phyloP scores from a whole-genome alignment of 1,284 basidiomycete species.

The Lentinus polychrous region DNA sequence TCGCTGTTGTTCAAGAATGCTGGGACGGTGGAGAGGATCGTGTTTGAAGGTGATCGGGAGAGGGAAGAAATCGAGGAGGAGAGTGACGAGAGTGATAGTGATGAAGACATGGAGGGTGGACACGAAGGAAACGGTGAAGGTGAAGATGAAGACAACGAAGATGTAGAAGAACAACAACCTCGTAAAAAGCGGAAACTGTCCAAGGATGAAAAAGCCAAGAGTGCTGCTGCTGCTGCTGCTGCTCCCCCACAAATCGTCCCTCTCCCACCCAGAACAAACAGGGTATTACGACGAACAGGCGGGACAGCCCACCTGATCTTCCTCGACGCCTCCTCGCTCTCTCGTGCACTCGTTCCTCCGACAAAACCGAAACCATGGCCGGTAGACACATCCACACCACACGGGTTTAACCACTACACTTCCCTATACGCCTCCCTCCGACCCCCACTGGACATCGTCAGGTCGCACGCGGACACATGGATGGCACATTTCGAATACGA shows the following conservation, averaged over 20 bases:
- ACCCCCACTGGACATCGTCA: constrained; percentile 66
- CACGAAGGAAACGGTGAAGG: constrained; percentile 28
- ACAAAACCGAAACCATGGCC: constrained; percentile 53
- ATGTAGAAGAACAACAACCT: constrained; percentile 30
- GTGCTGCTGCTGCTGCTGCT: no score
- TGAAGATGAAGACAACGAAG: constrained; percentile 26
- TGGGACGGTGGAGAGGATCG: constrained; percentile 72
- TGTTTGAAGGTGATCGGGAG: constrained; percentile 44
- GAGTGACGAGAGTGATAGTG: constrained; percentile 24
- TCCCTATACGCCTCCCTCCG: constrained; percentile 56
- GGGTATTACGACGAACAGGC: constrained; percentile 58
- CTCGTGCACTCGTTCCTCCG: constrained; percentile 49
- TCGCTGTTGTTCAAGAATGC: constrained; percentile 64
- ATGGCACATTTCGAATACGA: constrained; percentile 76
- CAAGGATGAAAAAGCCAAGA: constrained; percentile 23
- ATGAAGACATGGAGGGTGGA: constrained; percentile 28
- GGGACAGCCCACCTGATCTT: constrained; percentile 71
- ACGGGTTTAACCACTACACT: constrained; percentile 66
- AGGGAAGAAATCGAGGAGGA: constrained; percentile 26
- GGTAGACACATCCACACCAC: constrained; percentile 42
- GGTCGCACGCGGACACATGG: constrained; percentile 68
- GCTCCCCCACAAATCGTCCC: constrained; percentile 45
- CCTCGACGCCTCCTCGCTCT: constrained; percentile 66
- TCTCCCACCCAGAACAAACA: constrained; percentile 45
- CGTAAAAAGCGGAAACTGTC: constrained; percentile 42